Evolutionary conservation across 2,329 filamentous ascomycete species (phyloP).

Genomic region (Arthrobotrys iridis): DNA sequence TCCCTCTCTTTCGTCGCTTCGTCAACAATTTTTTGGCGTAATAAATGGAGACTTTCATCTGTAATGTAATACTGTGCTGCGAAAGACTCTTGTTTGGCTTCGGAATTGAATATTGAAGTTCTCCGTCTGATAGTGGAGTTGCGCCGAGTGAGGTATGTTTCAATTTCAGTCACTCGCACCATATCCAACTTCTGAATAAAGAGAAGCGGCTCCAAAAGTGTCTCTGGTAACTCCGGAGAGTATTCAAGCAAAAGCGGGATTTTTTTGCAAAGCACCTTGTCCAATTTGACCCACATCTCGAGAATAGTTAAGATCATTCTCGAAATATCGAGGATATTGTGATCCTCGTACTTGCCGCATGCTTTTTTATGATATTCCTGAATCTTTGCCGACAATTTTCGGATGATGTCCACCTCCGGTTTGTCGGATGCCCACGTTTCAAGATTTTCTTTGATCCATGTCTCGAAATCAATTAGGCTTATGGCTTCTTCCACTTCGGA

Average conservation of each 20-base stretch:
- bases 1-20: constrained; percentile 39
- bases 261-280: constrained; percentile 63
- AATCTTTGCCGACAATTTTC: constrained; percentile 58
- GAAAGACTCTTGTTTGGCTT: constrained; percentile 62
- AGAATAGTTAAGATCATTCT: constrained; percentile 68
- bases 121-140: constrained; percentile 30
- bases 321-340: constrained; percentile 65
- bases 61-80: constrained; percentile 65
- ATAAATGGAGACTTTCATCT: constrained; percentile 62
- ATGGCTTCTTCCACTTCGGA: constrained; percentile 3
- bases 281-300: constrained; percentile 70
- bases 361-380: constrained; percentile 60
- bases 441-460: constrained; percentile 63
- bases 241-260: constrained; percentile 65
- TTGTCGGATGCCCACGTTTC: constrained; percentile 63
- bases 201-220: constrained; percentile 64
- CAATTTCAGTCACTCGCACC: constrained; percentile 63
- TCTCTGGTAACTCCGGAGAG: constrained; percentile 62
- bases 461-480: constrained; percentile 33
- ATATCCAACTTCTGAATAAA: constrained; percentile 63
- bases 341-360: neutral
- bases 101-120: constrained; percentile 61
- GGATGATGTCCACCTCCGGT: neutral
- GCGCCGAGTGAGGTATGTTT: constrained; percentile 64
- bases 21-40: constrained; percentile 21